Base-by-base conservation (phyloP, 139 green algal species). In the Limnomonas spitsbergensis region DNA sequence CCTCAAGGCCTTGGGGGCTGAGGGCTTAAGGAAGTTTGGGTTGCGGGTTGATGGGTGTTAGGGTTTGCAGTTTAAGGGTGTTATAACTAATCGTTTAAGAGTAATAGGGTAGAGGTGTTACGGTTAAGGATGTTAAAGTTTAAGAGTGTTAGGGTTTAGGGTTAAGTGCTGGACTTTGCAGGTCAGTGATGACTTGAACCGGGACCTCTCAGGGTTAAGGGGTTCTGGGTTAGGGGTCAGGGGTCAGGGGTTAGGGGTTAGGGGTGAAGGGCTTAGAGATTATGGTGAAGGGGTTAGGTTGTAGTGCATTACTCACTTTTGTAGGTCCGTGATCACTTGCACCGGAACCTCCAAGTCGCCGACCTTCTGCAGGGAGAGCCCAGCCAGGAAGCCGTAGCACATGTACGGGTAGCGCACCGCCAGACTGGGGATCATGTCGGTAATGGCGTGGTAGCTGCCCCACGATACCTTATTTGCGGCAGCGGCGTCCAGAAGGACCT, bases 371-470 rank as follows among this genome's bases (percentile, higher is more conserved):
- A 87, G 79, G 47, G 82, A 66, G 40, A 87, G 76, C 14, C 67
- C n/a, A 3, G 83, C 83, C 36, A 87, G 79, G 76, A 87, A 87
- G 34, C 78, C 70, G 73, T 85, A 88, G 79, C 83, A 88, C 83
- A 88, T 88, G 83, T 80, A 83, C 61, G 83, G 83, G 80, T 88
- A 88, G 69, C 83, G 79, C 53, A 83, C 79, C 24, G 83, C 79
- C 66, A 88, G 77, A 24, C 32, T 71, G 27, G 83, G 83, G 36
- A 88, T 85, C 83, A 88, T 88, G 77, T 88, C 83, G 3, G 83
- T 88, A 66, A 88, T 85, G 52, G 79, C 79, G 67, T 88, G 83
- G 68, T 85, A 88, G 68, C 69, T 81, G 67, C 79, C 83, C 78
- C 70, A 83, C 2, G 79, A 80, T 40, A 83, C 79, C 79, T 83